A percentile compares a stretch with the other conserved stretches of the same genome.
Evolutionary conservation across 306 rosid genomes (phyloP).

Genomic region (Casuarina equisetifolia): DNA sequence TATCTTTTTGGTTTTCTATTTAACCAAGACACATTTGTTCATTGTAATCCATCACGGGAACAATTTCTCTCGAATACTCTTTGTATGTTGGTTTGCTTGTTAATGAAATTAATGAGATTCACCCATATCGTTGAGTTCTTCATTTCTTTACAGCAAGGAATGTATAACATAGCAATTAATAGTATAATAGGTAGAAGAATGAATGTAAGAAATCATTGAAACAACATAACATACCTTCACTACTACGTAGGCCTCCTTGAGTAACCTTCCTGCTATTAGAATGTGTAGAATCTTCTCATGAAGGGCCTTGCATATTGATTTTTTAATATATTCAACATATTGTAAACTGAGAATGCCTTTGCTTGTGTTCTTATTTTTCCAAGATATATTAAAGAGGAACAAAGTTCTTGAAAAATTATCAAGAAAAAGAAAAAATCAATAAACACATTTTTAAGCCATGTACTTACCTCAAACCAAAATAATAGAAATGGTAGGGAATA

Average conservation of each 20-base stretch:
- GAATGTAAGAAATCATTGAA: constrained; percentile 24
- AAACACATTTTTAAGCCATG: neutral
- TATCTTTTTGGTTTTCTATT: too few species aligned
- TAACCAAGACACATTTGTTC: too few species aligned
- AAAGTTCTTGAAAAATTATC: constrained; percentile 54
- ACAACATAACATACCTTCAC: constrained; percentile 66
- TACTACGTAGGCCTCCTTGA: constrained; percentile 89
- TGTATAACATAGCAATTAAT: constrained; percentile 25
- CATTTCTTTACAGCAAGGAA: neutral
- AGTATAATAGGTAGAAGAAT: constrained; percentile 1
- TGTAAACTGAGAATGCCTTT: constrained; percentile 86
- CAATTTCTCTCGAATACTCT: too few species aligned
- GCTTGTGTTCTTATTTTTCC: constrained; percentile 63
- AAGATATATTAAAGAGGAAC: constrained; percentile 76
- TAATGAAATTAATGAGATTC: too few species aligned
- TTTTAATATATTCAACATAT: constrained; percentile 68
- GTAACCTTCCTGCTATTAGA: constrained; percentile 75
- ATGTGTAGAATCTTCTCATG: constrained; percentile 87
- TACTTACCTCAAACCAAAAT: neutral
- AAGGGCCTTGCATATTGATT: constrained; percentile 75
- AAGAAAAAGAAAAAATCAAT: neutral
- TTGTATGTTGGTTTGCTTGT: too few species aligned
- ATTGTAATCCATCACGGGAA: too few species aligned
- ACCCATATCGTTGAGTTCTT: too few species aligned
- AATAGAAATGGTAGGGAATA: neutral